A percentile compares a stretch with the other conserved stretches of the same genome.
Conservation (phyloP, 2,329 filamentous ascomycete genomes). For the Elsinoe perseae region DNA sequence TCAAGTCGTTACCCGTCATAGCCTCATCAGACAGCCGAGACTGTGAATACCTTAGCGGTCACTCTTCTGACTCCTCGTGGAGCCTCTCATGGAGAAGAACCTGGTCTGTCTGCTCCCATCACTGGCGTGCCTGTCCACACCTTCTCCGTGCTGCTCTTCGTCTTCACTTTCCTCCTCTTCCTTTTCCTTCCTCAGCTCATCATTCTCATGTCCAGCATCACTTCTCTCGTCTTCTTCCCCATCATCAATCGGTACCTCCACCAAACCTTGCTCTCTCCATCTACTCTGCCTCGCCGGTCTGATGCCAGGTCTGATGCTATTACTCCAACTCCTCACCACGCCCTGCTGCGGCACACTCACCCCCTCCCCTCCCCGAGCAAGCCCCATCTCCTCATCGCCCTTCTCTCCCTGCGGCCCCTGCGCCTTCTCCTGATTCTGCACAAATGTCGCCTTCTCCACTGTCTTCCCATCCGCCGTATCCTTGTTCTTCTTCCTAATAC, state of each 20-base stretch:
- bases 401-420: neutral
- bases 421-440: neutral
- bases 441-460: constrained; percentile 14
- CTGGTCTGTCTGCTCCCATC: neutral
- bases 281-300: neutral
- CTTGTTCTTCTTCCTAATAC: constrained; percentile 37
- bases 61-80: neutral
- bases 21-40: neutral
- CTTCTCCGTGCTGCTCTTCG: neutral
- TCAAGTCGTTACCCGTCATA: neutral
- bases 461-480: constrained; percentile 35
- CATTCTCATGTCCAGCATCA: neutral
- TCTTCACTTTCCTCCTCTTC: neutral
- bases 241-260: neutral
- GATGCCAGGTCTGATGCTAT: neutral
- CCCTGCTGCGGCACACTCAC: no score
- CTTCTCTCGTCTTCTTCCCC: neutral
- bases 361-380: neutral
- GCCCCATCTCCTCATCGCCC: neutral
- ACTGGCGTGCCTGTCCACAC: neutral
- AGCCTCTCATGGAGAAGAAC: neutral
- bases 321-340: neutral
- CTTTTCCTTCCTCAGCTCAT: neutral
- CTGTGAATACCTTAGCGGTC: neutral
- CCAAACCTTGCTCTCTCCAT: neutral